phyloP scores from a whole-genome alignment of 257 asterid species.

The Solanum bukasovii region DNA sequence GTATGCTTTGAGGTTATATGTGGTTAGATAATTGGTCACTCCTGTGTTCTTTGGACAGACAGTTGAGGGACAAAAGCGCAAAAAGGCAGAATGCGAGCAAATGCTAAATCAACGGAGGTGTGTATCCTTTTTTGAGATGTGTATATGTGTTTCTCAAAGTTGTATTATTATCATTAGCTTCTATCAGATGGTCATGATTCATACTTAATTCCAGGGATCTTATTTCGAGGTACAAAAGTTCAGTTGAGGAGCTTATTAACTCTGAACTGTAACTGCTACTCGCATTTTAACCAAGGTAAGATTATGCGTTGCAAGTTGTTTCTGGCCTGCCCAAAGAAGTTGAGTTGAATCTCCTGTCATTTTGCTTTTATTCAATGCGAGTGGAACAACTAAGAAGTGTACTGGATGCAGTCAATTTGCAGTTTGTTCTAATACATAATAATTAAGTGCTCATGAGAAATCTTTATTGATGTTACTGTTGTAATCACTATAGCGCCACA shows the following conservation, averaged over 20 bases:
- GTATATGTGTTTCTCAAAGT: not conserved
- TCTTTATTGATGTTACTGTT: not conserved
- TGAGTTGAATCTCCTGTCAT: not conserved
- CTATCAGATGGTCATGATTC: not conserved
- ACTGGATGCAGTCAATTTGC: not conserved
- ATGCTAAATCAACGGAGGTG: slow-evolving; percentile 59
- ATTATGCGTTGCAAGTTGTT: not conserved
- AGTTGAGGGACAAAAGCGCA: slow-evolving; percentile 70
- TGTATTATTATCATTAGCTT: not conserved
- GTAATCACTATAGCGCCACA: not conserved
- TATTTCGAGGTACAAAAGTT: slow-evolving; percentile 45
- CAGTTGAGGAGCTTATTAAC: slow-evolving; percentile 60
- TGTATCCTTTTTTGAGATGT: too few relatives aligned
- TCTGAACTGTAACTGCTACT: slow-evolving; percentile 34
- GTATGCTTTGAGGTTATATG: not conserved
- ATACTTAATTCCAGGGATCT: slow-evolving; percentile 51
- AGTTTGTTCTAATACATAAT: not conserved
- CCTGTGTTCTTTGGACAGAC: slow-evolving; percentile 35
- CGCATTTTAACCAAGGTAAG: not conserved
- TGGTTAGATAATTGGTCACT: not conserved
- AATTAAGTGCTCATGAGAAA: not conserved
- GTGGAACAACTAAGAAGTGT: not conserved
- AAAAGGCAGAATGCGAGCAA: slow-evolving; percentile 50
- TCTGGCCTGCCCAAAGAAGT: not conserved
- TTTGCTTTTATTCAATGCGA: not conserved